These are phyloP conservation scores for Alternaria postmessia DNA, from an alignment of 2,329 filamentous ascomycete species.

Conservation along the genomic window DNA sequence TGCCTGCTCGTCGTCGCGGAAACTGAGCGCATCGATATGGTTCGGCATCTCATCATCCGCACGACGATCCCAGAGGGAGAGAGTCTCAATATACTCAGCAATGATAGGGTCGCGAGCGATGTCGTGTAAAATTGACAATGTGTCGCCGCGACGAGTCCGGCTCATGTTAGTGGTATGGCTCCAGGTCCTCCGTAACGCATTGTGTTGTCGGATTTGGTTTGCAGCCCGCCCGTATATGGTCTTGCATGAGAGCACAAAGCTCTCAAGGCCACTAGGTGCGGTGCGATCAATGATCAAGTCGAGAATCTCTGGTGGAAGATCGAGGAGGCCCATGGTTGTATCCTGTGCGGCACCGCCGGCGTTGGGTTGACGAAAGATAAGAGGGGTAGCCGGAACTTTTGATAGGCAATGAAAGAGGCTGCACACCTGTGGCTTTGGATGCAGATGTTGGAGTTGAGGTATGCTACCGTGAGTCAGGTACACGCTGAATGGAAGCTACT, in stretches of 20 bases:
- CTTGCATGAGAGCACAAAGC: constrained; percentile 43
- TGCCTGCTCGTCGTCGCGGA: constrained; percentile 28
- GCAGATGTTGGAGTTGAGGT: background rate
- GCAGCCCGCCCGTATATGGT: constrained; percentile 36
- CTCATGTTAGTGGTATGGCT: constrained; percentile 27
- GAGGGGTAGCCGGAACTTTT: background rate
- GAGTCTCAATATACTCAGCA: constrained; percentile 40
- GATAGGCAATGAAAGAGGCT: background rate
- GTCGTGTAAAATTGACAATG: constrained; percentile 34
- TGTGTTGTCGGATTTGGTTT: constrained; percentile 40
- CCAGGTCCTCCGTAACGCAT: constrained; percentile 38
- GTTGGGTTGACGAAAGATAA: background rate
- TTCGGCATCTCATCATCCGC: constrained; percentile 8
- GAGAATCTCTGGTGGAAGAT: constrained; percentile 45
- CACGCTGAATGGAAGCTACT: background rate
- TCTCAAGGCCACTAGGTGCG: constrained; percentile 38
- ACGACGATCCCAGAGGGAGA: constrained; percentile 40
- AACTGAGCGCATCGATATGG: constrained; percentile 14
- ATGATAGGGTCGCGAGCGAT: constrained; percentile 39
- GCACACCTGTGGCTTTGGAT: background rate
- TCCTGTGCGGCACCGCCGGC: background rate
- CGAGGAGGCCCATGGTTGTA: constrained; percentile 40
- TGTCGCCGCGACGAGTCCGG: constrained; percentile 25
- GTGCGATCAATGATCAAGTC: constrained; percentile 41
- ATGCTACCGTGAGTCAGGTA: background rate